phyloP scores from a whole-genome alignment of 371 early-diverging fungal genomes.

The Cladochytrium tenue region DNA sequence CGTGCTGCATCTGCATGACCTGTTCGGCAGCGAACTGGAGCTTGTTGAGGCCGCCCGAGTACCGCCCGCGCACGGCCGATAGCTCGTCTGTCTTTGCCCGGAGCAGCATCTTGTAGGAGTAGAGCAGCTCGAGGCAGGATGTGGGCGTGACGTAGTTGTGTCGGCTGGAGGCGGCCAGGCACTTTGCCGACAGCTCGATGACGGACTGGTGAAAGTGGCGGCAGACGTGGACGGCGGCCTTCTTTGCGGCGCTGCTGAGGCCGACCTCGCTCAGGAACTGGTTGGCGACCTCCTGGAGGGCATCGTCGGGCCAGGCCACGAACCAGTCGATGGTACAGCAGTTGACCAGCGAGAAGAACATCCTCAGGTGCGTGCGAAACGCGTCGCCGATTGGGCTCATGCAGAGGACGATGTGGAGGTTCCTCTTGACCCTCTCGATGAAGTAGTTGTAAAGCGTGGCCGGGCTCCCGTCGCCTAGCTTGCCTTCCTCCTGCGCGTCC shows the following conservation, averaged over 20 bases:
- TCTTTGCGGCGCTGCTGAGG: constrained; percentile 38
- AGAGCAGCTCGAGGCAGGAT: constrained; percentile 48
- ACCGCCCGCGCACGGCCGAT: constrained; percentile 35
- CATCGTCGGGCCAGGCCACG: constrained; percentile 52
- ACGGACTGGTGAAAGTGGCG: constrained; percentile 48
- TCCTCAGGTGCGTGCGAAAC: constrained; percentile 47
- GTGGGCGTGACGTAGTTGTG: constrained; percentile 50
- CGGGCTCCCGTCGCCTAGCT: constrained; percentile 41
- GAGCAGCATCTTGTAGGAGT: constrained; percentile 43
- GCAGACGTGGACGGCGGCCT: constrained; percentile 44
- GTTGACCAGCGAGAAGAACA: constrained; percentile 51
- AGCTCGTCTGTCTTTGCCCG: constrained; percentile 47
- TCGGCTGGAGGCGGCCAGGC: constrained; percentile 38
- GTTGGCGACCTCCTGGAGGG: constrained; percentile 42
- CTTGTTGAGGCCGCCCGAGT: constrained; percentile 41
- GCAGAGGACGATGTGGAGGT: constrained; percentile 50
- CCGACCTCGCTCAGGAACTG: constrained; percentile 46
- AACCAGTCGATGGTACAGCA: constrained; percentile 56
- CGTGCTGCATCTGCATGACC: constrained; percentile 51
- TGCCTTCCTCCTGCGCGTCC: constrained; percentile 53
- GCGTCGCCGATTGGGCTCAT: constrained; percentile 53
- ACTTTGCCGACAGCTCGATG: constrained; percentile 31
- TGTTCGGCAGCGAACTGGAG: constrained; percentile 44
- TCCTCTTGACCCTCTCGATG: constrained; percentile 49
- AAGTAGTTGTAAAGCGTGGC: constrained; percentile 50